Conservation (phyloP, 2,329 filamentous ascomycete species). For the Alternaria triticina region DNA sequence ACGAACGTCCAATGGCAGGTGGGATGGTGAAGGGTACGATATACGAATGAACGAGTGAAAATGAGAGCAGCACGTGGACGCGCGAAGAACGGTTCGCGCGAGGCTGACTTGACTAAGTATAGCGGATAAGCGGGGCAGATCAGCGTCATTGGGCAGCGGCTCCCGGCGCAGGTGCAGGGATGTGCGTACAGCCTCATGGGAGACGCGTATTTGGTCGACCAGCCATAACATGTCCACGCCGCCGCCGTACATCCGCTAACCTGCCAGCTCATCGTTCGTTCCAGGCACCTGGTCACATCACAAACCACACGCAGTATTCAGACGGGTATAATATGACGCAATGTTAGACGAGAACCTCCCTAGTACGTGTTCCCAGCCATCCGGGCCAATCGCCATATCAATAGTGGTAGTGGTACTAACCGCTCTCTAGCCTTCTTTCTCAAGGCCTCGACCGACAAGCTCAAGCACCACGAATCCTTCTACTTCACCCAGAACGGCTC, state of each 20-base stretch:
- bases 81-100: slow-evolving; percentile 1
- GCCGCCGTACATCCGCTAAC: not conserved
- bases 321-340: slow-evolving; percentile 24
- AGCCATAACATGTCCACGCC: slow-evolving; percentile 8
- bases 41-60: not conserved
- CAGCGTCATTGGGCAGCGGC: slow-evolving; percentile 15
- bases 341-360: slow-evolving; percentile 98
- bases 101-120: slow-evolving; percentile 12
- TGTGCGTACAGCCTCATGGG: slow-evolving; percentile 13
- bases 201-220: slow-evolving; percentile 13
- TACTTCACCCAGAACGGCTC: slow-evolving; percentile 74
- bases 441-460: slow-evolving; percentile 58
- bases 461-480: slow-evolving; percentile 61
- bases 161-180: slow-evolving; percentile 16
- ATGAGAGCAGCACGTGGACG: not conserved
- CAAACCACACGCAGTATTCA: not conserved
- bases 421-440: slow-evolving; percentile 62
- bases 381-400: not conserved
- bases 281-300: not conserved
- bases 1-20: not conserved
- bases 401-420: slow-evolving; percentile 38
- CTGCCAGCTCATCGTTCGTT: not conserved
- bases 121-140: slow-evolving; percentile 3
- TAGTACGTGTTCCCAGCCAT: slow-evolving; percentile 50
- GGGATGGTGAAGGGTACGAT: not conserved